A percentile compares a stretch with the other conserved stretches of the same genome.
Conservation (phyloP, 2,329 filamentous ascomycete genomes). For the Stemphylium lycopersici region DNA sequence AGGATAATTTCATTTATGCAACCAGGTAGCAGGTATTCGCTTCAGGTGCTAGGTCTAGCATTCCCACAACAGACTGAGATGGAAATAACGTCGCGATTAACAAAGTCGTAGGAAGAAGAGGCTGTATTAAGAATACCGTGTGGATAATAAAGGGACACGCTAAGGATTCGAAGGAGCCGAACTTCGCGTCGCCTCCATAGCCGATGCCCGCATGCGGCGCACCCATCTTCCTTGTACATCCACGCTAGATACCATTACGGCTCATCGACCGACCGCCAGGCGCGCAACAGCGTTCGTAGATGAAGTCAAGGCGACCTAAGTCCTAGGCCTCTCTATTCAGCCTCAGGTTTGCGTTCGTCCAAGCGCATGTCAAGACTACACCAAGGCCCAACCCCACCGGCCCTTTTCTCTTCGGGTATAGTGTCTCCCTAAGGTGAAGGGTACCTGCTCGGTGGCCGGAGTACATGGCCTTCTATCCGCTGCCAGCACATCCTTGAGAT, state of each 20-base stretch:
- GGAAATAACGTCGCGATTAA: neutral
- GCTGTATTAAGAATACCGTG: neutral
- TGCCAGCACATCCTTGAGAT: constrained; percentile 2
- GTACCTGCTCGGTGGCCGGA: constrained; percentile 17
- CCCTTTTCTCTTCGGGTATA: neutral
- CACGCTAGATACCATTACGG: constrained; percentile 8
- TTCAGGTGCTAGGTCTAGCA: constrained; percentile 2
- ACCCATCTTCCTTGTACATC: constrained; percentile 4
- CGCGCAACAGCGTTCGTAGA: constrained; percentile 7
- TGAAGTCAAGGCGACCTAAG: constrained; percentile 13
- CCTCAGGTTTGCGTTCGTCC: constrained; percentile 9
- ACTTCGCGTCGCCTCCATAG: neutral
- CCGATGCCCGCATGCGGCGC: neutral
- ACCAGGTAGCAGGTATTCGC: constrained; percentile 23
- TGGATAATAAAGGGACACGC: constrained; percentile 1
- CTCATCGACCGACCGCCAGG: neutral
- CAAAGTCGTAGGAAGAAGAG: neutral
- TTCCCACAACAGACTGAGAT: neutral
- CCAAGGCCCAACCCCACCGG: constrained; percentile 17
- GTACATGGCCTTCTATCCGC: constrained; percentile 19
- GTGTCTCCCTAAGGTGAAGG: neutral
- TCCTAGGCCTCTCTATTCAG: constrained; percentile 7
- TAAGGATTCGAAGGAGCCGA: neutral
- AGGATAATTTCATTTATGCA: constrained; percentile 14
- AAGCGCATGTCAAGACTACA: constrained; percentile 13